Evolutionary conservation across 228 moss, liverwort and hornwort genomes (phyloP).

Genomic region (Sphagnum magellanicum): DNA sequence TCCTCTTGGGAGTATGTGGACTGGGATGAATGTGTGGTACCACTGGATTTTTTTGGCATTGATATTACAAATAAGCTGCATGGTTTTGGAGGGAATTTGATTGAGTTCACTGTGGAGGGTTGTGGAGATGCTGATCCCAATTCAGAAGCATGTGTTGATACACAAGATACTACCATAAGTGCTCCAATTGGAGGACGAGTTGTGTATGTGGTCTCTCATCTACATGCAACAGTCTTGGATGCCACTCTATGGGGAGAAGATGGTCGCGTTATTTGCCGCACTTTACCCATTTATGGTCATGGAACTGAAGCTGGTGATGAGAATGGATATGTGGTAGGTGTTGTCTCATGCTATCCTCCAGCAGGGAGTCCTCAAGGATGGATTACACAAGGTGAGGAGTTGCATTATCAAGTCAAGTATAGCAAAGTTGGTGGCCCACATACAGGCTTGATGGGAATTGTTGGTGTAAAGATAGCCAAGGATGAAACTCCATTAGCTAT

Average conservation of each 20-base stretch:
- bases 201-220: constrained; percentile 30
- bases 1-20: constrained; percentile 31
- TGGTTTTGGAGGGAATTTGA: background rate
- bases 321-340: constrained; percentile 43
- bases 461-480: constrained; percentile 21
- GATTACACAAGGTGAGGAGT: constrained; percentile 26
- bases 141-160: constrained; percentile 36
- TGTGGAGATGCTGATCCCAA: constrained; percentile 16
- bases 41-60: background rate
- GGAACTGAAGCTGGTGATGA: constrained; percentile 35
- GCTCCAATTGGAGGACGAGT: constrained; percentile 11
- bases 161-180: constrained; percentile 1
- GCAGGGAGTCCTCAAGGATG: constrained; percentile 4
- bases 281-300: constrained; percentile 38
- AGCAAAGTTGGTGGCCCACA: constrained; percentile 33
- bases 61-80: constrained; percentile 9
- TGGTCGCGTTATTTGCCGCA: constrained; percentile 30
- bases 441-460: constrained; percentile 38
- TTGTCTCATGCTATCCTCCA: constrained; percentile 26
- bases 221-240: constrained; percentile 36
- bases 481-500: background rate
- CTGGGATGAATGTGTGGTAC: constrained; percentile 25
- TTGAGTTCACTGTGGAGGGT: constrained; percentile 29
- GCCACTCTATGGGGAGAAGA: constrained; percentile 35
- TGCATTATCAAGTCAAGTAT: constrained; percentile 31